These are phyloP conservation scores for Tolypocladium nubicola DNA, from an alignment of 2,329 filamentous ascomycete species.

Conservation along the genomic window DNA sequence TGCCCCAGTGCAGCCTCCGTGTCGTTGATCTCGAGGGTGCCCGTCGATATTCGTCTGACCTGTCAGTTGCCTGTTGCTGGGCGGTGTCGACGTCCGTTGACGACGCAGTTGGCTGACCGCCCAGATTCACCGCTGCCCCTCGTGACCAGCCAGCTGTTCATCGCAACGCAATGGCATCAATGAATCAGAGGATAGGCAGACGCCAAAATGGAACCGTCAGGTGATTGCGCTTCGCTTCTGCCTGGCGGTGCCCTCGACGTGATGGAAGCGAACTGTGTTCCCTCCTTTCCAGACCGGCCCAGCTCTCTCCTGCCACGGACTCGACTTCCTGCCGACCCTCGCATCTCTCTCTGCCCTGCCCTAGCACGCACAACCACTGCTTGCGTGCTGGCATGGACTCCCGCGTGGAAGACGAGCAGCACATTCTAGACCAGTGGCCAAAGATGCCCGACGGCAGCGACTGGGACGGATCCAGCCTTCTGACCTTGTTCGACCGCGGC, in stretches of 20 bases:
- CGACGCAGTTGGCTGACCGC: neutral
- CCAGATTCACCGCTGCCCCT: neutral
- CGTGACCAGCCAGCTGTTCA: neutral
- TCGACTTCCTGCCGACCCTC: neutral
- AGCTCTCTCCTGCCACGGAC: neutral
- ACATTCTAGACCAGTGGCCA: conserved; percentile 5
- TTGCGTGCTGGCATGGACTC: neutral
- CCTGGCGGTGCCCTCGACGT: neutral
- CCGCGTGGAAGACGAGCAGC: neutral
- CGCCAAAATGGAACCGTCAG: neutral
- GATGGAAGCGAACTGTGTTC: neutral
- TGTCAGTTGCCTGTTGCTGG: neutral
- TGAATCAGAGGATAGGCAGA: neutral
- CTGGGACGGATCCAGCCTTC: conserved; percentile 6
- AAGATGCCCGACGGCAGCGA: conserved; percentile 2
- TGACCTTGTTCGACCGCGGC: neutral
- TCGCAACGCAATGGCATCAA: neutral
- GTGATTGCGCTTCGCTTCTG: neutral
- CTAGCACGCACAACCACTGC: neutral
- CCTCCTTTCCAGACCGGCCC: neutral
- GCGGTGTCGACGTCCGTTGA: neutral
- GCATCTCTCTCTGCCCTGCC: neutral
- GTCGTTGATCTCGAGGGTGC: neutral
- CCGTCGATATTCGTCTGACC: neutral
- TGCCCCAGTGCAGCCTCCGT: neutral